Conservation (phyloP, 306 rosid species). For the Vachellia pachyceras region DNA sequence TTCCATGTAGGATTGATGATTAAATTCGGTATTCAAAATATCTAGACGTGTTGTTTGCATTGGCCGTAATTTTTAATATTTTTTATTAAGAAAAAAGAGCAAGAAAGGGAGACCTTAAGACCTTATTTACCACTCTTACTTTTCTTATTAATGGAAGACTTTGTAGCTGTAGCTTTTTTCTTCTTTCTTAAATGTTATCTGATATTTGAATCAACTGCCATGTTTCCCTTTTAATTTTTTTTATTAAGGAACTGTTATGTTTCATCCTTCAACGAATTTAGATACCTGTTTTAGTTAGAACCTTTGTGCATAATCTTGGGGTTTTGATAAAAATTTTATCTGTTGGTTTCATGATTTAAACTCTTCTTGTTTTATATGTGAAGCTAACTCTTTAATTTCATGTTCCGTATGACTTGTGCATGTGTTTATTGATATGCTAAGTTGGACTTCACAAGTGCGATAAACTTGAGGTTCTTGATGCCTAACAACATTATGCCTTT, state of each 20-base stretch:
- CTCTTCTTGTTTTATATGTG: slow-evolving; percentile 12
- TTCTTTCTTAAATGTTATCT: neutral
- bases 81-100: neutral
- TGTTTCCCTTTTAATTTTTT: no score
- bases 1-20: neutral
- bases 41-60: neutral
- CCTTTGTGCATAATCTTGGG: neutral
- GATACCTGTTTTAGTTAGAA: neutral
- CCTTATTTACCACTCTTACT: neutral
- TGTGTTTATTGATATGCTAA: neutral
- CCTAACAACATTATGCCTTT: neutral
- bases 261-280: neutral
- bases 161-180: neutral
- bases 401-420: neutral
- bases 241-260: no score
- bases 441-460: neutral
- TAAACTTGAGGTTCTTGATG: neutral
- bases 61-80: neutral
- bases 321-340: neutral
- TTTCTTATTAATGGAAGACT: neutral
- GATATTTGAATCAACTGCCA: neutral
- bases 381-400: neutral
- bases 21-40: neutral
- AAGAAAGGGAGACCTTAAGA: neutral
- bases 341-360: slow-evolving; percentile 3